Percentiles rank a stretch among this genome's conserved stretches.
Evolutionary conservation across 1,284 basidiomycete species (phyloP).

Genomic region (Apiotrichum gracile): DNA sequence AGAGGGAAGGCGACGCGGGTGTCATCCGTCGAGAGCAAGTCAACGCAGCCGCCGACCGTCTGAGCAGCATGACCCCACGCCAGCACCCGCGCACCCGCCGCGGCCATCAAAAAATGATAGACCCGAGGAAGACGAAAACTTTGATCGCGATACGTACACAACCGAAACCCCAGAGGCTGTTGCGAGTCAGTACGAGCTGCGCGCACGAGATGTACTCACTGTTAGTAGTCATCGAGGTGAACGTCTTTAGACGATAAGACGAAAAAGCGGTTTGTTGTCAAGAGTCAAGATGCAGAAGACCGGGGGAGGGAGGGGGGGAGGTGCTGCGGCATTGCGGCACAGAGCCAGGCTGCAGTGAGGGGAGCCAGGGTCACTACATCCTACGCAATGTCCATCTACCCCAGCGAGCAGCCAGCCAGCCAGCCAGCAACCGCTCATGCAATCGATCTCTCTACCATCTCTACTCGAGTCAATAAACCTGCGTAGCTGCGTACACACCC

Average conservation of each 20-base stretch:
- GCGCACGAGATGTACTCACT: neutral
- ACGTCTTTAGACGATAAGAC: conserved; percentile 14
- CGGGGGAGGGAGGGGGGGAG: neutral
- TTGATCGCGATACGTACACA: conserved; percentile 12
- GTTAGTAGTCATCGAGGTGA: conserved; percentile 5
- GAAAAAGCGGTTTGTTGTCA: conserved; percentile 1
- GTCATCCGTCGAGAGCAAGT: neutral
- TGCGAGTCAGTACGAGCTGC: neutral
- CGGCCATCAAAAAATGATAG: neutral
- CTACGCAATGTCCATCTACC: too few species aligned
- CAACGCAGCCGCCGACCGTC: too few species aligned
- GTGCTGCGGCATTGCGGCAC: neutral
- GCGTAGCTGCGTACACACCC: too few species aligned
- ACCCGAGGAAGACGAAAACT: neutral
- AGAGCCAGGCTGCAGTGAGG: too few species aligned
- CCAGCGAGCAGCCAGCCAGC: neutral
- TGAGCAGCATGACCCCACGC: too few species aligned
- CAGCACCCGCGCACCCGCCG: too few species aligned
- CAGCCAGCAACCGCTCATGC: neutral
- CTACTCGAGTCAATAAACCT: too few species aligned
- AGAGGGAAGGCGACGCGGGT: neutral
- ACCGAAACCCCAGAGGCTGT: conserved; percentile 17
- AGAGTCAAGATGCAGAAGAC: neutral
- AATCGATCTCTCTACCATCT: too few species aligned
- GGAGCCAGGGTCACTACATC: too few species aligned